Evolutionary conservation across 129 eudicot species (phyloP), one percentile per base, ranked within the genome.

Genomic region (Centella asiatica): DNA sequence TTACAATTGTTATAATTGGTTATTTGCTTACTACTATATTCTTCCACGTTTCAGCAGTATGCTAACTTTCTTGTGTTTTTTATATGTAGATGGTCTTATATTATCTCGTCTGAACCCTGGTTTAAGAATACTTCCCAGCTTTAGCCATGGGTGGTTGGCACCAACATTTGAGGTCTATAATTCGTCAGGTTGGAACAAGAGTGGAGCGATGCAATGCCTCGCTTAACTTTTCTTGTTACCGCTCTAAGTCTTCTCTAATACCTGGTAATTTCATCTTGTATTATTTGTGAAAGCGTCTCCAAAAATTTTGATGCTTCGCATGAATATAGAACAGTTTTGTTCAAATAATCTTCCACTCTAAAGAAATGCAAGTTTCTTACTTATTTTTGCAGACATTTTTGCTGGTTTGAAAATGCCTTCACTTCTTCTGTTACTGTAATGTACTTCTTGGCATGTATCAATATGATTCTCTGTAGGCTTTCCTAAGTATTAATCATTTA

Each of bases 111-210:
- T 5, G 29, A 31, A 28, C 12, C 26, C 27, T 64, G 57, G 55
- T 64, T 66, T 42, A 60, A 78, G 54, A 61, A n/a, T 34, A 46
- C 24, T 48, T 53, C 69, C 40, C 49, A 37, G 72, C 52, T 58
- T 27, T 51, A 67, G 76, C 64, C 67, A 87, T 87, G 95, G 92
- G 71, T 87, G 80, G 95, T 51, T 90, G 97, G 97, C 84, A 79
- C 48, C 80, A 87, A 27, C 79, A 86, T 56, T 56, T 86, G 75
- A 79, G 73, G 62, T 78, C 83, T 44, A 23, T 90, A 42, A 66
- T 90, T 47, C 79, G 74, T 63, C 78, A 79, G 44, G 82, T 78
- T 65, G 95, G 85, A 17, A 83, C 71, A 73, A 77, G 77, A 76
- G 67, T 74, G 56, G 87, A 83, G 65, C 80, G 62, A 57, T 61